phyloP scores from a whole-genome alignment of 257 asterid genomes.

The Solanum rostratum region DNA sequence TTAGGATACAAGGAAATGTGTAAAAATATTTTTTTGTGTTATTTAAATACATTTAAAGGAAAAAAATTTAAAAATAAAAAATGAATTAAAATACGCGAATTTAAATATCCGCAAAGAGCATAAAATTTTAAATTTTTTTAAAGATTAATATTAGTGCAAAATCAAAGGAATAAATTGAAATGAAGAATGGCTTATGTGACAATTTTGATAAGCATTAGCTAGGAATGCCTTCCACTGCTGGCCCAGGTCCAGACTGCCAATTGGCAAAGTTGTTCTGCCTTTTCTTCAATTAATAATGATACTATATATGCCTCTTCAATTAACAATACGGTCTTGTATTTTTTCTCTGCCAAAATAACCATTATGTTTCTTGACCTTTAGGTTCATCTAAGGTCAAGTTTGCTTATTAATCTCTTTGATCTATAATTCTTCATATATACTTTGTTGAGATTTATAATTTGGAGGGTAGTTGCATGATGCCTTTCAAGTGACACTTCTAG shows the following conservation, averaged over 20 bases:
- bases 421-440: background rate
- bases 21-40: no score
- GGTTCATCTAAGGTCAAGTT: slow-evolving; percentile 1
- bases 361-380: background rate
- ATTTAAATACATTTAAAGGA: no score
- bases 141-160: no score
- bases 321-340: background rate
- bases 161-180: no score
- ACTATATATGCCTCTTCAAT: background rate
- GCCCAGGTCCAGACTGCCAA: background rate
- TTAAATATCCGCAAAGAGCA: no score
- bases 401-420: background rate
- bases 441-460: background rate
- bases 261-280: background rate
- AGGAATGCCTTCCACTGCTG: background rate
- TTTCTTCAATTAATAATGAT: background rate
- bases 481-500: background rate
- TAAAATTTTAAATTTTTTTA: no score
- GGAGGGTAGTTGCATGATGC: background rate
- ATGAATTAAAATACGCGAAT: no score
- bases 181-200: no score
- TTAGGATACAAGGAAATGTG: no score
- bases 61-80: no score
- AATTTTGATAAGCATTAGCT: background rate
- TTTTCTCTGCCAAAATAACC: background rate